These are phyloP conservation scores for Panicum miliaceum DNA, from an alignment of 176 grass and related monocot genomes.

Conservation along the genomic window DNA sequence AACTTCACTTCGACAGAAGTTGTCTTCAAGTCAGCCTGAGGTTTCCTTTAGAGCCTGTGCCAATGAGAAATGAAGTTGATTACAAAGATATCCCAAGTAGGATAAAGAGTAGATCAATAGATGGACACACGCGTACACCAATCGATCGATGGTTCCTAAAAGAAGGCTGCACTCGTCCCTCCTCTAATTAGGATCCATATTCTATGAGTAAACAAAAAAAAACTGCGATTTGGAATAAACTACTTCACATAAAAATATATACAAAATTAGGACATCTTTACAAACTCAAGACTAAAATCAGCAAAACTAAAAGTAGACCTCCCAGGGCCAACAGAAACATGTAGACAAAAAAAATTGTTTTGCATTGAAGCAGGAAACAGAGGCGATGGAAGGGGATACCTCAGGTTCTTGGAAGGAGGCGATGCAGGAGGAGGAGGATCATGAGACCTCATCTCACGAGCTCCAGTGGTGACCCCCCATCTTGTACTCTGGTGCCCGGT, in stretches of 20 bases:
- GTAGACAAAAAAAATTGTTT: not conserved
- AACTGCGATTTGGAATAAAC: not conserved
- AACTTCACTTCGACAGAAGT: not conserved
- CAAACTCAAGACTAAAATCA: not conserved
- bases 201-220: not conserved
- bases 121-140: not conserved
- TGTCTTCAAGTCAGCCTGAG: not conserved
- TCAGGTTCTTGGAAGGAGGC: slow-evolving; percentile 38
- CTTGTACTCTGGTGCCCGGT: slow-evolving; percentile 35
- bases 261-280: not conserved
- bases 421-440: slow-evolving; percentile 5
- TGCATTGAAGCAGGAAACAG: slow-evolving; percentile 19
- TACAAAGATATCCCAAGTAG: not conserved
- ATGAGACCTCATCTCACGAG: slow-evolving; percentile 19
- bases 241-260: not conserved
- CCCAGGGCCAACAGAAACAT: not conserved
- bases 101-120: not conserved
- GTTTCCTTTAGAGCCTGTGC: slow-evolving; percentile 26
- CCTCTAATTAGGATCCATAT: not conserved
- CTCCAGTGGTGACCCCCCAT: slow-evolving; percentile 24
- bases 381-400: not conserved
- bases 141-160: not conserved
- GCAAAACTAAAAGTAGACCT: not conserved
- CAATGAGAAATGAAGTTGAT: slow-evolving; percentile 26
- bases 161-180: not conserved